Percentiles rank a stretch among this genome's conserved stretches.
Conservation (phyloP, 257 asterid genomes). For the Leptodermis oblonga region DNA sequence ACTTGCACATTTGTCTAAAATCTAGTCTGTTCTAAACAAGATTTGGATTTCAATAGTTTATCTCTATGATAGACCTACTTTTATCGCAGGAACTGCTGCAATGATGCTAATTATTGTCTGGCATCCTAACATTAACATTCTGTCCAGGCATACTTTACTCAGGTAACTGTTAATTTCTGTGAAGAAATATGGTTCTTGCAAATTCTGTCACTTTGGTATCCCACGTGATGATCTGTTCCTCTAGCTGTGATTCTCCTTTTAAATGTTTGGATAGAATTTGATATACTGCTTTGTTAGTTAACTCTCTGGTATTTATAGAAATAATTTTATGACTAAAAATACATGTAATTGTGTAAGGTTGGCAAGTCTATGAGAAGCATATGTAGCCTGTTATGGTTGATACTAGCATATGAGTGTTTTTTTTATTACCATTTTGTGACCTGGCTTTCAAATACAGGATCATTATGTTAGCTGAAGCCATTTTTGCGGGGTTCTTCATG, state of each 20-base stretch:
- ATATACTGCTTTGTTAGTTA: not conserved
- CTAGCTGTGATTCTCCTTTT: not conserved
- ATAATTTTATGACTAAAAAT: not conserved
- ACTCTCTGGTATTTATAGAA: not conserved
- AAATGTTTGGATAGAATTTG: not conserved
- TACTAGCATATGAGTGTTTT: not conserved
- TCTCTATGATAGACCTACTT: slow-evolving; percentile 11
- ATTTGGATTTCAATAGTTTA: slow-evolving; percentile 4
- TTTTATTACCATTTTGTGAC: slow-evolving; percentile 26
- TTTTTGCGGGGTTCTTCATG: slow-evolving; percentile 82
- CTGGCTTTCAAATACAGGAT: slow-evolving; percentile 55
- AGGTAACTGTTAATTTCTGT: slow-evolving; percentile 39
- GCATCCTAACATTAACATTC: slow-evolving; percentile 67
- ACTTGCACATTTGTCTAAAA: not conserved
- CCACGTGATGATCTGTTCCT: not conserved
- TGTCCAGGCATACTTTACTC: slow-evolving; percentile 69
- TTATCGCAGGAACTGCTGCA: slow-evolving; percentile 80
- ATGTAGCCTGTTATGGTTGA: not conserved
- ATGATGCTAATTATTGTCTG: slow-evolving; percentile 94
- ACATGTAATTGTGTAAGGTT: not conserved
- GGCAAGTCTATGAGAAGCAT: slow-evolving; percentile 6
- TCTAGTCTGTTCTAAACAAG: slow-evolving; percentile 11
- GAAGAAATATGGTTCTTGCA: not conserved
- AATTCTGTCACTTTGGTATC: not conserved
- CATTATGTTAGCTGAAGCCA: slow-evolving; percentile 77